A percentile compares a stretch with the other conserved stretches of the same genome.
phyloP scores from a whole-genome alignment of 164 flowering plant genomes.

The Platanus orientalis region DNA sequence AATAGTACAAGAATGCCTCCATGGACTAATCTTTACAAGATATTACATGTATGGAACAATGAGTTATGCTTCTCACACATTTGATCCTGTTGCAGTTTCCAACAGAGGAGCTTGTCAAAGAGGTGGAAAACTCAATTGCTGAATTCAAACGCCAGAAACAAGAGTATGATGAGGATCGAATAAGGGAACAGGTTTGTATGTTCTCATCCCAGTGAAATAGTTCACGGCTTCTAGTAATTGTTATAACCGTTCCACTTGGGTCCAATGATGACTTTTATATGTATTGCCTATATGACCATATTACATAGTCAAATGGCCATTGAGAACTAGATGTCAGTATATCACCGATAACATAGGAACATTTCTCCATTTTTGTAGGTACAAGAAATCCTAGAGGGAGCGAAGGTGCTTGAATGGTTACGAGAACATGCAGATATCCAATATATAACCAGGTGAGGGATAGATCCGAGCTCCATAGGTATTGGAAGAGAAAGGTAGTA shows the following conservation, averaged over 20 bases:
- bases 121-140: conserved; percentile 74
- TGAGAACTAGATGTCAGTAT: not conserved
- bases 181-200: conserved; percentile 36
- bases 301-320: not conserved
- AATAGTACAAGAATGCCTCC: no score
- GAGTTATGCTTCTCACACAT: not conserved
- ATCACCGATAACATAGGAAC: not conserved
- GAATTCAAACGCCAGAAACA: conserved; percentile 75
- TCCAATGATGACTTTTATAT: not conserved
- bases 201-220: not conserved
- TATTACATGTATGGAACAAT: not conserved
- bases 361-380: conserved; percentile 41
- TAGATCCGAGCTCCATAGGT: not conserved
- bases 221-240: not conserved
- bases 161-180: conserved; percentile 47
- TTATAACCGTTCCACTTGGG: not conserved
- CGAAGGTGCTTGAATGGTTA: conserved; percentile 94
- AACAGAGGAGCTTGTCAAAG: conserved; percentile 77
- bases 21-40: not conserved
- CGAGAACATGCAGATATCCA: conserved; percentile 72
- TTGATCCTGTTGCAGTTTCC: conserved; percentile 41
- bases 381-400: conserved; percentile 82
- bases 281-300: not conserved
- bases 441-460: conserved; percentile 47
- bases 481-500: not conserved